Evolutionary conservation across 1,139 yeast genomes (phyloP).

Genomic region (Petasospora fabianii): DNA sequence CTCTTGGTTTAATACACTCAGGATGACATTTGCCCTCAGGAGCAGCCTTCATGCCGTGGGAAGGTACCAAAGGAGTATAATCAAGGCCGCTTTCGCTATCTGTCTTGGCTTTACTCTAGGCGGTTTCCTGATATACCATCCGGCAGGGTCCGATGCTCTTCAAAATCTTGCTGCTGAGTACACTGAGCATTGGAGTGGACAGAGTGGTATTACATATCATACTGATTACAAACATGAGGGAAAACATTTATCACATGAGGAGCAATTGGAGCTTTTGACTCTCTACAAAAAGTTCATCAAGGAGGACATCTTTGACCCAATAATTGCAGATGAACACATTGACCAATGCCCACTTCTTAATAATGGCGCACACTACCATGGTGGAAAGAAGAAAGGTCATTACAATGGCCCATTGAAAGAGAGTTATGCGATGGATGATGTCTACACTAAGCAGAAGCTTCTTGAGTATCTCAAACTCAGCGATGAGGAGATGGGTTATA

Average conservation of each 20-base stretch:
- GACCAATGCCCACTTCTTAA: conserved; percentile 13
- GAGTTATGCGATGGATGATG: conserved; percentile 12
- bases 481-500: conserved; percentile 8
- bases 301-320: conserved; percentile 12
- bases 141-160: neutral
- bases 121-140: neutral
- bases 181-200: neutral
- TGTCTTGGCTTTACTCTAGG: neutral
- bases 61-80: neutral
- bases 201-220: neutral
- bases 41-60: conserved; percentile 1
- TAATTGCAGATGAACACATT: conserved; percentile 10
- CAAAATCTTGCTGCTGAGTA: neutral
- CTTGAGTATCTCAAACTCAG: conserved; percentile 9
- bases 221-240: conserved; percentile 1
- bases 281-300: conserved; percentile 8
- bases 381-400: conserved; percentile 17
- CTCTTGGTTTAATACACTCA: too few species aligned
- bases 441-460: conserved; percentile 14
- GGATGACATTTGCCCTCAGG: neutral
- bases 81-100: neutral
- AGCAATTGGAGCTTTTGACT: conserved; percentile 2
- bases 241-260: conserved; percentile 2
- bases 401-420: conserved; percentile 16
- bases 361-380: conserved; percentile 12